Conservation (phyloP, 768 basidiomycete species). For the Rhodocollybia butyracea region DNA sequence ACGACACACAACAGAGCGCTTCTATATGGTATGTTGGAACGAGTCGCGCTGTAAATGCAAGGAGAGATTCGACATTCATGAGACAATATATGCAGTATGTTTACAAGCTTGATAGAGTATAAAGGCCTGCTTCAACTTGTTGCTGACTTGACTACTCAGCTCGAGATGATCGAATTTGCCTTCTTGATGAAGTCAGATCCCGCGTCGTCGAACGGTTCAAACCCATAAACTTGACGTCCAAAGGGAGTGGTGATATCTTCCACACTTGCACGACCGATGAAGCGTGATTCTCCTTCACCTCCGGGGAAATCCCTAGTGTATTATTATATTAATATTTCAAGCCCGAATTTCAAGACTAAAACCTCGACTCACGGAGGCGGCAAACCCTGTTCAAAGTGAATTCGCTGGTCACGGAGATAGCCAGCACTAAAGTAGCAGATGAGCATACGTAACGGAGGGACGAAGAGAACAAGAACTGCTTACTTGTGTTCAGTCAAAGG, state of each 20-base stretch:
- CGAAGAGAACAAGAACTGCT: conserved; percentile 9
- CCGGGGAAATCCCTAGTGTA: conserved; percentile 47
- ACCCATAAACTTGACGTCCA: conserved; percentile 2
- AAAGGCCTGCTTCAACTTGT: too few species aligned
- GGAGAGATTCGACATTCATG: too few species aligned
- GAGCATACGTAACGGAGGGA: background rate
- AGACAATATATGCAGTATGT: too few species aligned
- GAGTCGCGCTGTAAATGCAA: too few species aligned
- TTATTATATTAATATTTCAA: background rate
- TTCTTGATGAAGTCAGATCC: conserved; percentile 1
- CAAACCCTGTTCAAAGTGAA: conserved; percentile 42
- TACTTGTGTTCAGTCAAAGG: conserved; percentile 50
- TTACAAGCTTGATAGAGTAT: too few species aligned
- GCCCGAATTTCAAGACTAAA: too few species aligned
- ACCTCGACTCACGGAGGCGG: conserved; percentile 43
- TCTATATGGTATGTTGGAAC: too few species aligned
- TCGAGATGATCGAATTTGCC: background rate
- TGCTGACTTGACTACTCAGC: background rate
- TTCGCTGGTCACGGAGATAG: conserved; percentile 48
- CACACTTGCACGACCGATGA: conserved; percentile 32
- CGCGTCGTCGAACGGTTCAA: conserved; percentile 3
- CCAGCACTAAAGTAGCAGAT: conserved; percentile 29
- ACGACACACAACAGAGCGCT: too few species aligned
- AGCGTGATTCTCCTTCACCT: conserved; percentile 46
- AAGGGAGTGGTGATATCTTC: conserved; percentile 23